phyloP scores from a whole-genome alignment of 164 flowering plant species.

The Sextonia rubra region DNA sequence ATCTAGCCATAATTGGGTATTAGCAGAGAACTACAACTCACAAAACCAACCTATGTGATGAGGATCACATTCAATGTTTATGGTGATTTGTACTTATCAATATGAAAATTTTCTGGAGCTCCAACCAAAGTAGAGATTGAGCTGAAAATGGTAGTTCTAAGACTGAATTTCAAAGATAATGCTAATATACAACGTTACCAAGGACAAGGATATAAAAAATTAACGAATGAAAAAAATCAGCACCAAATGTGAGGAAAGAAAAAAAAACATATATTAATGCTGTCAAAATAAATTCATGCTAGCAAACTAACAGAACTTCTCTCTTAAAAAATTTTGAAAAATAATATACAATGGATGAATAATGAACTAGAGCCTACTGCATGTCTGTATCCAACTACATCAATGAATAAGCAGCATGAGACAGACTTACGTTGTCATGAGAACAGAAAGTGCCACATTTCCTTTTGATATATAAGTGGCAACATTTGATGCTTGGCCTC shows the following conservation, averaged over 20 bases:
- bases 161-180: too few relatives aligned
- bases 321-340: neutral
- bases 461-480: conserved; percentile 98
- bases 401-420: neutral
- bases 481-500: conserved; percentile 98
- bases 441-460: conserved; percentile 96
- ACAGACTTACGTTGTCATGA: conserved; percentile 90
- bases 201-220: neutral
- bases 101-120: too few relatives aligned
- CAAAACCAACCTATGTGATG: too few relatives aligned
- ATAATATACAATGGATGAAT: neutral
- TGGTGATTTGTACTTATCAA: too few relatives aligned
- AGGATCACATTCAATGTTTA: too few relatives aligned
- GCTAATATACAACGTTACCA: neutral
- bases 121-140: too few relatives aligned
- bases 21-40: too few relatives aligned
- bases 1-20: too few relatives aligned
- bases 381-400: too few relatives aligned
- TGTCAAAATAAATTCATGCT: neutral
- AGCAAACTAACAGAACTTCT: neutral
- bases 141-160: too few relatives aligned
- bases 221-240: neutral
- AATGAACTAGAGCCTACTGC: too few relatives aligned
- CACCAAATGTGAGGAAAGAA: neutral
- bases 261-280: neutral